Evolutionary conservation across 306 rosid species (phyloP), one percentile per base, ranked within the genome.

Genomic region (Hippophae rhamnoides): DNA sequence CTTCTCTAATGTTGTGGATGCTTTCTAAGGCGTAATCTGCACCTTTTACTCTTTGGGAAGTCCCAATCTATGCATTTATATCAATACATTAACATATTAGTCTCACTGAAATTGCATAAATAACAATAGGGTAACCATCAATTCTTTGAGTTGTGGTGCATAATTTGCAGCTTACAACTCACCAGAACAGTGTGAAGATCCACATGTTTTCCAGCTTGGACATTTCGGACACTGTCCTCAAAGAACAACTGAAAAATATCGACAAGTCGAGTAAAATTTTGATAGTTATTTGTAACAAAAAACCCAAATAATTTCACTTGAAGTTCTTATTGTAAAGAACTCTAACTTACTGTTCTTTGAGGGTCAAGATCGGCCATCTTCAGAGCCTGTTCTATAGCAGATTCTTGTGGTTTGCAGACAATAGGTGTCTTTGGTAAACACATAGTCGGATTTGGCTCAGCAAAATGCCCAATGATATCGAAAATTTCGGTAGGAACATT

Each of bases 21-120:
- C 95, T 93, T 76, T 88, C 97, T 47, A 93, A 71, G 5, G 95
- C 97, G 79, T 80, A 84, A 78, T 93, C 99, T 26, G 99, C 97
- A 31, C 90, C 99, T 80, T 85, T 86, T 26, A 84, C 79, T 69
- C 88, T 84, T 65, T 88, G 94, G 5, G 95, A 79, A 52, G 72
- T 81, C n/a, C 97, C 99, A 63, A 93, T 79, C 99, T 93, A 31
- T 31, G 5, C 38, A 4, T 31, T 31, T 31, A 31, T 2, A 31
- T 31, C 38, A 31, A 31, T 31, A 2, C 38, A 31, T 31, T 31
- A 31, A 31, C 38, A 31, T 31, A 31, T 31, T 31, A 31, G 38
- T 2, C 38, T 31, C 38, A 31, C 38, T 31, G 38, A 31, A 2
- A 31, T 31, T 31, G 38, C 38, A 31, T 31, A 31, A 31, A 31